Conservation (phyloP, 1,284 basidiomycete species). For the Cryptococcus maquisensis region DNA sequence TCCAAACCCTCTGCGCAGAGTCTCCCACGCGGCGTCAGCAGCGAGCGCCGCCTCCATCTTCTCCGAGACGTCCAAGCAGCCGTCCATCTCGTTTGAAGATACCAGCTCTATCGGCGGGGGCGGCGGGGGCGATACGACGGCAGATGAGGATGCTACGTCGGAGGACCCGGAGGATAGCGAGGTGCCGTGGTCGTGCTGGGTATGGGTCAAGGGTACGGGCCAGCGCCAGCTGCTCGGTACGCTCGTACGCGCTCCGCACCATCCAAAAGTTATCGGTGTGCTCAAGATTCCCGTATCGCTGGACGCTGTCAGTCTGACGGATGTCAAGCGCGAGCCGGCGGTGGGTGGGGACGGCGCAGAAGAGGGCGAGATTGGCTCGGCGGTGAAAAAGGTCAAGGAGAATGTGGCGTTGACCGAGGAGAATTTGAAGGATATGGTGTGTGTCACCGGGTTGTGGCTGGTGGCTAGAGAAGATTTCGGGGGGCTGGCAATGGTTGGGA, state of each 20-base stretch:
- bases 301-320: constrained; percentile 51
- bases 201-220: constrained; percentile 45
- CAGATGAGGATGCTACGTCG: constrained; percentile 3
- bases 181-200: constrained; percentile 82
- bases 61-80: not conserved
- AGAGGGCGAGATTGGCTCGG: not conserved
- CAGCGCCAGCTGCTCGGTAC: constrained; percentile 56
- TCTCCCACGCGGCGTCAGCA: constrained; percentile 18
- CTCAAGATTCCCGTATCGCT: constrained; percentile 84
- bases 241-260: constrained; percentile 87
- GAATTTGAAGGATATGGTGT: constrained; percentile 90
- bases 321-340: not conserved
- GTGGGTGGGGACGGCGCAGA: not conserved
- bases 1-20: constrained; percentile 21
- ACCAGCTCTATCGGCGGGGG: constrained; percentile 3
- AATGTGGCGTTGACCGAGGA: constrained; percentile 70
- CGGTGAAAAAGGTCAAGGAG: constrained; percentile 30
- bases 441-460: constrained; percentile 83
- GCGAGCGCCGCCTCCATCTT: constrained; percentile 6
- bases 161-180: constrained; percentile 85
- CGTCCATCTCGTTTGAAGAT: constrained; percentile 1
- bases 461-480: constrained; percentile 88
- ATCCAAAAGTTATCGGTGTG: constrained; percentile 89
- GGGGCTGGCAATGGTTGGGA: constrained; percentile 71
- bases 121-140: constrained; percentile 4